A percentile compares a stretch with the other conserved stretches of the same genome.
phyloP scores from a whole-genome alignment of 768 basidiomycete genomes.

The Bullera alba region DNA sequence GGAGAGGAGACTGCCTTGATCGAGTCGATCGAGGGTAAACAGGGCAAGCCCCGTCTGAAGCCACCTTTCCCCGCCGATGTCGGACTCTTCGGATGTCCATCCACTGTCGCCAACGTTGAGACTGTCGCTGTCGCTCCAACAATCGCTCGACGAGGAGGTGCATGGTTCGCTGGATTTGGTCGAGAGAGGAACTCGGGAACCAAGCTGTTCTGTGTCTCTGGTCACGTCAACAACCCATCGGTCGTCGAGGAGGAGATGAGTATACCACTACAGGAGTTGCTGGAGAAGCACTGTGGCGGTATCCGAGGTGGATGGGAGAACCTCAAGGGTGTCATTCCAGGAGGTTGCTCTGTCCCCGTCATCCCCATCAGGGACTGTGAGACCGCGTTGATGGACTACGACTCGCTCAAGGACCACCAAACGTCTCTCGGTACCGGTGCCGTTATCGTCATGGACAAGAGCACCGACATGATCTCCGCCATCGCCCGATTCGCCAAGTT shows the following conservation, averaged over 20 bases:
- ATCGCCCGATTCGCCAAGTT: conserved; percentile 93
- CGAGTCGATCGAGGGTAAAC: conserved; percentile 94
- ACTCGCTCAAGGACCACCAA: conserved; percentile 90
- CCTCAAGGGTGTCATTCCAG: conserved; percentile 90
- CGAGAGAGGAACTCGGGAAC: conserved; percentile 88
- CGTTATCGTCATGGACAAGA: conserved; percentile 98
- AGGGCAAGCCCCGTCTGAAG: conserved; percentile 94
- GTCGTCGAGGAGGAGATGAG: conserved; percentile 99
- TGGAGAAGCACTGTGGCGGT: conserved; percentile 97
- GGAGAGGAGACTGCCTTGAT: conserved; percentile 98
- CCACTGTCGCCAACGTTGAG: conserved; percentile 97
- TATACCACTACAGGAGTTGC: conserved; percentile 82
- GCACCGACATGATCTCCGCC: conserved; percentile 85
- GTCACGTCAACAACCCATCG: conserved; percentile 96
- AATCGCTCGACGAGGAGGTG: conserved; percentile 77
- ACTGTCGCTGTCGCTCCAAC: conserved; percentile 97
- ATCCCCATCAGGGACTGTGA: conserved; percentile 74
- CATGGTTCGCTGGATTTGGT: conserved; percentile 91
- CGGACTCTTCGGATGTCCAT: conserved; percentile 92
- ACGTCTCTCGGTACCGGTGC: conserved; percentile 97
- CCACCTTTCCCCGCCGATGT: conserved; percentile 99
- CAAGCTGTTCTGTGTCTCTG: conserved; percentile 93
- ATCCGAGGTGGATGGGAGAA: conserved; percentile 95
- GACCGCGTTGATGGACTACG: conserved; percentile 95
- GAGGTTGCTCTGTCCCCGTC: conserved; percentile 89